Evolutionary conservation across 768 basidiomycete species (phyloP), one percentile per base, ranked within the genome.

Genomic region (Mrakia blollopis): DNA sequence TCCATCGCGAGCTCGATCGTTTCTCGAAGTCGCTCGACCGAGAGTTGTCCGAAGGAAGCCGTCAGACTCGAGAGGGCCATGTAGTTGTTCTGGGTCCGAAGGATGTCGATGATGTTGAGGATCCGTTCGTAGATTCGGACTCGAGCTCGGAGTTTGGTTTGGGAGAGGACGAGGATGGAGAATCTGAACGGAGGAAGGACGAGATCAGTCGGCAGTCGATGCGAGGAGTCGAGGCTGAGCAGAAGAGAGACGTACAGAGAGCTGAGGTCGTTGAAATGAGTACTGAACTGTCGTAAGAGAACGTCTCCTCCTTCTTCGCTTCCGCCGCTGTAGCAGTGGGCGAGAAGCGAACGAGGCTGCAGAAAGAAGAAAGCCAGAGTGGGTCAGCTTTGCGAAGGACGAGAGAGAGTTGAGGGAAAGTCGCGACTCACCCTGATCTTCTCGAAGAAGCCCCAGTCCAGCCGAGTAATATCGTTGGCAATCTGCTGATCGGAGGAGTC

Each of bases 61-160:
- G 93, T 92, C n/a, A 98, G 90, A 80, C 98, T 89, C 14, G 94
- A 93, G 73, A 97, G 85, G 0, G 91, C 92, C 47, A 94, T 93
- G 83, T 97, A 98, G 82, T 99, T 98, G 84, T 96, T 94, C 65
- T 92, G 82, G 18, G 87, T 86, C 44, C 96, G 90, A 60, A 99
- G 86, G 74, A 89, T 88, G 76, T 89, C 87, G 0, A 92, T 93
- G 79, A 98, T 89, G 69, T 91, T 89, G 35, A 94, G 89, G 77
- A 98, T 90, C 81, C 92, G 92, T 82, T 97, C 93, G 77, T 95
- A 91, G 80, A 94, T 90, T 77, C 87, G 88, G 5, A 90, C 91
- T 60, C 96, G 89, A 62, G 86, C 83, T 82, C 88, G 90, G 39
- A 89, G 86, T 80, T 89, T 91, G 80, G 93, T 90, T 76, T 95